Evolutionary conservation across 2,329 filamentous ascomycete genomes (phyloP).

Genomic region (Ascochyta clinopodiicola): DNA sequence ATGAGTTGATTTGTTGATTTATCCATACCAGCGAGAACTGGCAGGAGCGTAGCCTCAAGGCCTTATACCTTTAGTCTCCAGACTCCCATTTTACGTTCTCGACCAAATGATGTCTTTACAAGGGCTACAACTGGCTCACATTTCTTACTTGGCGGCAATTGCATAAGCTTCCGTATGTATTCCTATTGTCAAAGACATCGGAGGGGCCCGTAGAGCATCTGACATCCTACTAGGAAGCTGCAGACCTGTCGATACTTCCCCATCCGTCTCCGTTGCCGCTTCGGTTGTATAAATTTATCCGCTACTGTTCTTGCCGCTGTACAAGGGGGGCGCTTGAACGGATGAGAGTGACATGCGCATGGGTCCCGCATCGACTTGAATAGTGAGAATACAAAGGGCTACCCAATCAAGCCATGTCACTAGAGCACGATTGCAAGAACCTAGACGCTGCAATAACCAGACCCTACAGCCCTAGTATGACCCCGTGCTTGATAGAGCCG

Average conservation of each 20-base stretch:
- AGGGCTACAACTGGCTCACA: slow-evolving; percentile 1
- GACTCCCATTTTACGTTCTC: no score
- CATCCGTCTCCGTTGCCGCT: no score
- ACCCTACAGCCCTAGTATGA: not conserved
- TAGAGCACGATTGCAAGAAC: not conserved
- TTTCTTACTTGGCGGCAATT: not conserved
- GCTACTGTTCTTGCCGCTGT: no score
- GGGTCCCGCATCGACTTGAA: not conserved
- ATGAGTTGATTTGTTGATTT: not conserved
- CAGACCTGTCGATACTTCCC: no score
- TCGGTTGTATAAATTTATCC: no score
- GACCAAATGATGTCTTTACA: not conserved
- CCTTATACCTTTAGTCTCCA: not conserved
- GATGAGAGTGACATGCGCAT: not conserved
- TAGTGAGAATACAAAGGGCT: not conserved
- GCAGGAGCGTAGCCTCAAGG: not conserved
- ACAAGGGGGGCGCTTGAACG: no score
- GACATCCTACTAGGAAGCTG: no score
- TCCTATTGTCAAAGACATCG: no score
- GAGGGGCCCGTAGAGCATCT: no score
- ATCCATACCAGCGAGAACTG: not conserved
- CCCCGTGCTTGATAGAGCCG: not conserved
- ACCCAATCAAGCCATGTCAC: not conserved
- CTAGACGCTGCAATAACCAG: not conserved
- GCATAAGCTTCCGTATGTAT: no score